Evolutionary conservation across 345 rosid genomes (phyloP).

Genomic region (Syzygium aqueum): DNA sequence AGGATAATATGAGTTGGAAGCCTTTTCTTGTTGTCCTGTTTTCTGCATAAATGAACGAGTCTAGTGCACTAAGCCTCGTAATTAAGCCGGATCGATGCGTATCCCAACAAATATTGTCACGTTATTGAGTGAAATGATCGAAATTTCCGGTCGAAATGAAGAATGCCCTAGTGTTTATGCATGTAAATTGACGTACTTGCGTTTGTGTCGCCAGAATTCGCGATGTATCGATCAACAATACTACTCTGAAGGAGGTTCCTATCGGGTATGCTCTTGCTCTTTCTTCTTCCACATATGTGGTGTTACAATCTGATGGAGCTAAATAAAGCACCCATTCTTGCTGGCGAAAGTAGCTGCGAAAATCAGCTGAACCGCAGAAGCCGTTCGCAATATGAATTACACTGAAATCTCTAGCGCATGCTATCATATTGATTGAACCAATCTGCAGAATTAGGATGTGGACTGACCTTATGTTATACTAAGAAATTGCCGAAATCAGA

Average conservation of each 20-base stretch:
- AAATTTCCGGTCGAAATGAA: neutral
- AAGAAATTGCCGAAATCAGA: neutral
- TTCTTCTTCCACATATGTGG: neutral
- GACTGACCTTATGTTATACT: neutral
- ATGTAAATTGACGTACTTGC: neutral
- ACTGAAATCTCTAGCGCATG: neutral
- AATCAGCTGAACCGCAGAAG: neutral
- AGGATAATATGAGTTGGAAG: neutral
- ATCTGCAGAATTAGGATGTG: neutral
- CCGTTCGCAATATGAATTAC: fast-evolving
- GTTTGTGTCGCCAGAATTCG: neutral
- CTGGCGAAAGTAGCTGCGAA: neutral
- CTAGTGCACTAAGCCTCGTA: neutral
- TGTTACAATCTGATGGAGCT: neutral
- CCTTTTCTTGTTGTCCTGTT: neutral
- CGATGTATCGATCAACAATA: neutral
- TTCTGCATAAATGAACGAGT: neutral
- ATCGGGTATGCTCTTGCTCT: neutral
- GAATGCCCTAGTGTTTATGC: neutral
- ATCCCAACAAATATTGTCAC: neutral
- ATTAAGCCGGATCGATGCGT: neutral
- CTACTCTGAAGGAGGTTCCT: neutral
- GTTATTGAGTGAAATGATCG: neutral
- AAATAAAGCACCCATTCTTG: neutral
- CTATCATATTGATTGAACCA: neutral